These are phyloP conservation scores for Carpinus fangiana DNA, from an alignment of 306 rosid genomes.

Conservation along the genomic window DNA sequence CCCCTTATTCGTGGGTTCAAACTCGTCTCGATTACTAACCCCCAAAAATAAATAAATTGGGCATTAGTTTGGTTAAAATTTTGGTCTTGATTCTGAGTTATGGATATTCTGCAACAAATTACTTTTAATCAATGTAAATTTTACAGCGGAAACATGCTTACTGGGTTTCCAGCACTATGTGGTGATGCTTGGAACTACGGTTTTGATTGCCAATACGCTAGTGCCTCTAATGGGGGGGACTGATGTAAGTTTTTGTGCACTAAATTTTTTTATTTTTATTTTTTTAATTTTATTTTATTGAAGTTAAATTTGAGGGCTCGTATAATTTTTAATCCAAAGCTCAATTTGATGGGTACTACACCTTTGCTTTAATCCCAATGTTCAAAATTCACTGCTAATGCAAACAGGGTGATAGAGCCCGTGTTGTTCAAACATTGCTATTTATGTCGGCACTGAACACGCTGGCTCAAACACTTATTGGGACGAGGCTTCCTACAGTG, in stretches of 20 bases:
- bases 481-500: constrained; percentile 87
- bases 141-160: constrained; percentile 64
- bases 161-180: constrained; percentile 94
- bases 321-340: not conserved
- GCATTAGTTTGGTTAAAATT: constrained; percentile 9
- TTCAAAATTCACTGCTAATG: constrained; percentile 8
- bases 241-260: constrained; percentile 54
- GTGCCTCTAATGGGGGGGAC: constrained; percentile 90
- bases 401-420: constrained; percentile 82
- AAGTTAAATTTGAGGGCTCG: not conserved
- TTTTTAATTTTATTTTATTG: too few relatives aligned
- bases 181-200: constrained; percentile 94
- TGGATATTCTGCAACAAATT: constrained; percentile 9
- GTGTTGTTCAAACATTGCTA: constrained; percentile 82
- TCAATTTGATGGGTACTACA: not conserved
- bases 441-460: constrained; percentile 86
- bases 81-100: not conserved
- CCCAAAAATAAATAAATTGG: too few relatives aligned
- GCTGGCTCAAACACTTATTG: constrained; percentile 69
- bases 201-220: constrained; percentile 63
- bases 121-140: constrained; percentile 12
- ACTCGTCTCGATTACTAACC: too few relatives aligned
- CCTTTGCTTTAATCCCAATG: constrained; percentile 9
- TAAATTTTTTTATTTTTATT: not conserved
- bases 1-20: too few relatives aligned